A percentile compares a stretch with the other conserved stretches of the same genome.
Evolutionary conservation across 2,329 filamentous ascomycete genomes (phyloP).

Genomic region (Beauveria scarabaeidicola): DNA sequence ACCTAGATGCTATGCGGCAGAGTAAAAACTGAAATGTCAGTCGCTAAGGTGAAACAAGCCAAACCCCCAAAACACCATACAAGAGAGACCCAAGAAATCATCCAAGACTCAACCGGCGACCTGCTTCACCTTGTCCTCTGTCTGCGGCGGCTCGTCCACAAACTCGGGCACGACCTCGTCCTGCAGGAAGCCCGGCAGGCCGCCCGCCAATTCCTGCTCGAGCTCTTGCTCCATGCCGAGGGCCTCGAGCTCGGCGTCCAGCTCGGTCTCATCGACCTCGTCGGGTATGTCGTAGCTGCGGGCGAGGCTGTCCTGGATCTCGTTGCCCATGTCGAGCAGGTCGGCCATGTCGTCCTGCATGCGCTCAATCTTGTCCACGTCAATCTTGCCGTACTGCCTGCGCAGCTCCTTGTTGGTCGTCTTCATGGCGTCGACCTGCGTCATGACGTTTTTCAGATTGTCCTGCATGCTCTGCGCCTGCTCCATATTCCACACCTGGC

Average conservation of each 20-base stretch:
- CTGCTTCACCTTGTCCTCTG: slow-evolving; percentile 70
- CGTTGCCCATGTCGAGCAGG: slow-evolving; percentile 92
- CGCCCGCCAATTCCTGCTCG: slow-evolving; percentile 56
- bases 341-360: slow-evolving; percentile 99
- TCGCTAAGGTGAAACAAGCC: not conserved
- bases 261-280: slow-evolving; percentile 90
- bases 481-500: slow-evolving; percentile 98
- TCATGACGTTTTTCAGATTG: slow-evolving; percentile 97
- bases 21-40: not conserved
- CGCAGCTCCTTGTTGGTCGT: slow-evolving; percentile 87
- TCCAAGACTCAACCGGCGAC: slow-evolving; percentile 44
- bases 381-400: slow-evolving; percentile 93
- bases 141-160: slow-evolving; percentile 80
- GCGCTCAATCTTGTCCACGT: slow-evolving; percentile 94
- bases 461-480: slow-evolving; percentile 98
- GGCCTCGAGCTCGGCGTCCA: slow-evolving; percentile 94
- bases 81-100: not conserved
- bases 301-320: slow-evolving; percentile 92
- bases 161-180: slow-evolving; percentile 84
- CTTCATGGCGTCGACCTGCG: slow-evolving; percentile 95
- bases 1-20: not conserved
- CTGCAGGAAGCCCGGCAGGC: slow-evolving; percentile 77
- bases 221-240: slow-evolving; percentile 90
- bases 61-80: not conserved
- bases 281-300: slow-evolving; percentile 91